Percentiles rank a stretch among this genome's conserved stretches.
Evolutionary conservation across 441 rosid species (phyloP).

Genomic region (Erodium texanum): DNA sequence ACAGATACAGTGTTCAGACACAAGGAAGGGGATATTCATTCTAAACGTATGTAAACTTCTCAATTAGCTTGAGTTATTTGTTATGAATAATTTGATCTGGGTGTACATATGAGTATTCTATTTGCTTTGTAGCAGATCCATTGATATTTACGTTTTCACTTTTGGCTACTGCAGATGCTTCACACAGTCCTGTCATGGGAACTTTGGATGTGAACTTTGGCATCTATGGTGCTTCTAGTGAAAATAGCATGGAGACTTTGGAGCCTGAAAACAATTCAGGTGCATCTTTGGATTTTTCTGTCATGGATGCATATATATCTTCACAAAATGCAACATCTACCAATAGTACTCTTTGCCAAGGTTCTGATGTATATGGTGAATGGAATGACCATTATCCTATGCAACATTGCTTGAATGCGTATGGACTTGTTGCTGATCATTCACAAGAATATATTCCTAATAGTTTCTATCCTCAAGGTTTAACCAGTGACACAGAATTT

Average conservation of each 20-base stretch:
- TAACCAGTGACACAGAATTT: slow-evolving; percentile 30
- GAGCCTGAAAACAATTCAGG: slow-evolving; percentile 24
- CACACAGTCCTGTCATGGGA: slow-evolving; percentile 19
- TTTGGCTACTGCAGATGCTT: slow-evolving; percentile 31
- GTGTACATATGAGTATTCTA: slow-evolving; percentile 12
- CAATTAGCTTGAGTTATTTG: slow-evolving; percentile 5
- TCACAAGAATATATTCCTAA: slow-evolving; percentile 9
- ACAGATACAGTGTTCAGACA: slow-evolving; percentile 24
- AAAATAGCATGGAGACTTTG: slow-evolving; percentile 23
- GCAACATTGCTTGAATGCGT: slow-evolving; percentile 26
- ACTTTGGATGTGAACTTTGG: slow-evolving; percentile 19
- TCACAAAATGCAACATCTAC: slow-evolving; percentile 24
- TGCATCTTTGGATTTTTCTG: slow-evolving; percentile 13
- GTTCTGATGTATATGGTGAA: slow-evolving; percentile 31
- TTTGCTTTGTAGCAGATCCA: slow-evolving; percentile 3
- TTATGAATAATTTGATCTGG: slow-evolving; percentile 11
- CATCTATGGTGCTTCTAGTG: slow-evolving; percentile 14
- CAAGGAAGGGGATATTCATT: slow-evolving; percentile 20
- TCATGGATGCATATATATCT: slow-evolving; percentile 24
- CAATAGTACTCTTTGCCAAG: slow-evolving; percentile 32
- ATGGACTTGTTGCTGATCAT: slow-evolving; percentile 27
- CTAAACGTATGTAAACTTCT: slow-evolving; percentile 27
- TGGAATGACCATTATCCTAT: slow-evolving; percentile 26
- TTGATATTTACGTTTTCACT: slow-evolving; percentile 12
- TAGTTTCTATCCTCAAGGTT: slow-evolving; percentile 25